Evolutionary conservation across 805 yeast genomes (phyloP).

Genomic region (Millerozyma acaciae): DNA sequence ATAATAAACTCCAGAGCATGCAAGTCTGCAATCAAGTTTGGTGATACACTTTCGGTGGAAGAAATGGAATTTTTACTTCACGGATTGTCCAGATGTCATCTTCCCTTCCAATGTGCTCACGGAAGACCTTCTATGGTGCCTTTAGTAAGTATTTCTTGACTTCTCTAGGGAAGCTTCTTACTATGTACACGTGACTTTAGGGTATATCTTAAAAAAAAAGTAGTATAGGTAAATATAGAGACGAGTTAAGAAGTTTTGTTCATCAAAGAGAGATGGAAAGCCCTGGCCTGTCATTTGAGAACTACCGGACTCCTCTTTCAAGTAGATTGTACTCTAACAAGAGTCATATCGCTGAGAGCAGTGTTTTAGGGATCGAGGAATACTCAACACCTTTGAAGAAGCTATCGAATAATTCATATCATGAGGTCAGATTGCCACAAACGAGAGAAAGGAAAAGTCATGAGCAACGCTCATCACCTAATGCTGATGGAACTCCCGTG

Average conservation of each 20-base stretch:
- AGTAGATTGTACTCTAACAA: constrained; percentile 1
- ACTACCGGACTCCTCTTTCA: constrained; percentile 2
- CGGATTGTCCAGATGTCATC: constrained; percentile 43
- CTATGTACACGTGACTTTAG: constrained; percentile 35
- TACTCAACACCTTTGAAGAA: constrained; percentile 11
- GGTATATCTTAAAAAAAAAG: background rate
- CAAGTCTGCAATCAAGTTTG: constrained; percentile 68
- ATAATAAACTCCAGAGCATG: constrained; percentile 62
- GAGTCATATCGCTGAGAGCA: background rate
- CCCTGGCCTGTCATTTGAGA: background rate
- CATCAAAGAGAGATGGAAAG: background rate
- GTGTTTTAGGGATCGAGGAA: too few species aligned
- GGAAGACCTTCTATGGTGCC: constrained; percentile 77
- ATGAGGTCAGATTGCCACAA: constrained; percentile 1
- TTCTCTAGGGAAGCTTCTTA: constrained; percentile 77
- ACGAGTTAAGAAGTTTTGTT: background rate
- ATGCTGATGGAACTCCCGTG: too few species aligned
- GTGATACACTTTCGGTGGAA: constrained; percentile 40
- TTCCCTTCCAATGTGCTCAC: constrained; percentile 82
- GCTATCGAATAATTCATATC: constrained; percentile 8
- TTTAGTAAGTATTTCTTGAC: constrained; percentile 46
- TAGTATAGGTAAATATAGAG: background rate
- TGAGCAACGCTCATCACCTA: too few species aligned
- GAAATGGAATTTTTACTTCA: constrained; percentile 46
- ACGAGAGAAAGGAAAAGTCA: background rate